A percentile compares a stretch with the other conserved stretches of the same genome.
Conservation (phyloP, 2,329 filamentous ascomycete species). For the Penicillium sp. region DNA sequence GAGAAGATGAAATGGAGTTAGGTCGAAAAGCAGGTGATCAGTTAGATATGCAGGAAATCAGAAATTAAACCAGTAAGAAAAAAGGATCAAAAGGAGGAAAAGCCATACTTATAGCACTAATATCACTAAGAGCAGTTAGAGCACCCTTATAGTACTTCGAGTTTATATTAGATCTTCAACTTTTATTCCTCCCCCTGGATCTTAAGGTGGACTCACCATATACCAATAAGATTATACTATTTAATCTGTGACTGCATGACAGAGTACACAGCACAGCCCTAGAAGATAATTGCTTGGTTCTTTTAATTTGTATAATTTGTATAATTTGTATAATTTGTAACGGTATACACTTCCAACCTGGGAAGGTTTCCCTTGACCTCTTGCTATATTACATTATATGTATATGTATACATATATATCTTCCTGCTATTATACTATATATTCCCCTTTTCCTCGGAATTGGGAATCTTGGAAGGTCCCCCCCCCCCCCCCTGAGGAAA, state of each 20-base stretch:
- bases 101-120: constrained; percentile 2
- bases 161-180: constrained; percentile 2
- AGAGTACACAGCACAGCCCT: background rate
- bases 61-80: background rate
- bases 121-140: no score
- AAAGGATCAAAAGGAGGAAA: background rate
- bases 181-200: background rate
- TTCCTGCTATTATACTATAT: background rate
- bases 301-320: background rate
- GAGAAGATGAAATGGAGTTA: background rate
- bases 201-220: background rate
- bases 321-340: no score
- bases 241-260: background rate
- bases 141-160: background rate
- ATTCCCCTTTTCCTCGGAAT: background rate
- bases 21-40: background rate
- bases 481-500: no score
- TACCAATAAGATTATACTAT: background rate
- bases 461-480: no score
- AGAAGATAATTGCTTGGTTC: background rate
- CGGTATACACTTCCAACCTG: no score
- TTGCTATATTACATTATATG: background rate
- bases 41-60: background rate
- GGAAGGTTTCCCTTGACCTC: background rate
- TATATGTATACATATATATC: background rate